These are phyloP conservation scores for Lavandula angustifolia DNA, from an alignment of 257 asterid genomes.

Conservation along the genomic window DNA sequence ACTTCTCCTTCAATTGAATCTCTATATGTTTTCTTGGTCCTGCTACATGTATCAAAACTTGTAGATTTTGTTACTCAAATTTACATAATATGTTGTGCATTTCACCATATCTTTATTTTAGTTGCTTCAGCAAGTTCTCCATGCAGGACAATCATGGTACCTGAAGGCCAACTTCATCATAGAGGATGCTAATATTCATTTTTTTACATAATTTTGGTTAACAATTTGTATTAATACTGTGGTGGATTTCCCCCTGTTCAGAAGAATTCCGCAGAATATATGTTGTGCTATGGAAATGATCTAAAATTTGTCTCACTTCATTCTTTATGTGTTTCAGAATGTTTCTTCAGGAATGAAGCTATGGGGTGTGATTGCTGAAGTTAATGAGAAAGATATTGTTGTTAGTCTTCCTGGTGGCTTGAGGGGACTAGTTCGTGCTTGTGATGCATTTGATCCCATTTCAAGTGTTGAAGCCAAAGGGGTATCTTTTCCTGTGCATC, in stretches of 20 bases:
- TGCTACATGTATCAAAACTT: neutral
- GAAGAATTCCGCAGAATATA: neutral
- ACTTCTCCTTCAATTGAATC: neutral
- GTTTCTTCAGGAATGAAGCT: constrained; percentile 88
- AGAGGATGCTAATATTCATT: constrained; percentile 4
- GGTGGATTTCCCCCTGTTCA: neutral
- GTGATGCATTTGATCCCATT: constrained; percentile 75
- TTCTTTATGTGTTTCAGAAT: constrained; percentile 56
- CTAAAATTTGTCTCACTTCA: constrained; percentile 3
- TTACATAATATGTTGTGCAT: neutral
- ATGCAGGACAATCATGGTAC: neutral
- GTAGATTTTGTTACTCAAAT: neutral
- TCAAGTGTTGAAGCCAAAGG: constrained; percentile 37
- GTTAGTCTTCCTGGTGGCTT: constrained; percentile 96
- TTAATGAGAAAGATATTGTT: constrained; percentile 84
- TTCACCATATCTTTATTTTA: neutral
- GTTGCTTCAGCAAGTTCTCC: constrained; percentile 1
- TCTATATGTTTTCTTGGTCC: constrained; percentile 2
- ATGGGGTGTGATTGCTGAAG: constrained; percentile 93
- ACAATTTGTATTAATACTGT: constrained; percentile 12
- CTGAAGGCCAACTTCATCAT: neutral
- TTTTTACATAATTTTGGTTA: constrained; percentile 1
- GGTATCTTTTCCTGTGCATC: constrained; percentile 35
- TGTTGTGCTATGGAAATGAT: constrained; percentile 18
- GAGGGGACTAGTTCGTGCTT: constrained; percentile 88